Evolutionary conservation across 2,329 filamentous ascomycete genomes (phyloP), one percentile per base, ranked within the genome.

Genomic region (Ascochyta rabiei): DNA sequence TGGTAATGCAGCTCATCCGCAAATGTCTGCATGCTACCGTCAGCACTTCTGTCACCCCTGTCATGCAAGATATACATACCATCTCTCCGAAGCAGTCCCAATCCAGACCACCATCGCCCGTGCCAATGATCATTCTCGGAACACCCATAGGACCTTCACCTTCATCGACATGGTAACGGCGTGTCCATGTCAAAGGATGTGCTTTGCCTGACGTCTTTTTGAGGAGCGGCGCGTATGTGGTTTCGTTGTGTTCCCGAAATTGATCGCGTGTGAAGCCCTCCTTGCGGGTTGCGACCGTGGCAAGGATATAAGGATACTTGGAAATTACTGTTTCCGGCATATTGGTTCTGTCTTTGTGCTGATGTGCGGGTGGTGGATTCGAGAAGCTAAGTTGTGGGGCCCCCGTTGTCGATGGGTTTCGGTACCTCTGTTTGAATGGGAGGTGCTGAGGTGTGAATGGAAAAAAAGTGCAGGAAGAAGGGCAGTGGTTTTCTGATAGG

Each of bases 71-170:
- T 13, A 6, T 7, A 41, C 51, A 10, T 41, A 54, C 51, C 61
- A 64, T 64, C 12, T 57, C 56, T 19, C 61, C 55, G 18, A 59
- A 61, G 18, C 60, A 62, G 26, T 64, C 61, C 60, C 60, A 64
- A n/a, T 62, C 61, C 19, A 64, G 34, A n/a, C 48, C 50, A n/a
- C 48, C 50, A 6, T 57, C 60, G 24, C 56, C 46, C 4, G 23
- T 40, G 10, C 60, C 60, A 15, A 64, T 44, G 18, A 61, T 48
- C 2, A 57, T 38, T 19, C 45, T 57, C 2, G 60, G 30, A 12
- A 64, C 21, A 1, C 61, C 61, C 8, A 31, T 50, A 0, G 61
- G 61, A 1, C 53, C 45, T 24, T 64, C 60, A 10, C 48, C 53
- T 1, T 62, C 60, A 4, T 54, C 57, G 15, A 62, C 41, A 30